Base-by-base conservation (phyloP, 1,139 yeast genomes). In the Arxiozyma telluris region DNA sequence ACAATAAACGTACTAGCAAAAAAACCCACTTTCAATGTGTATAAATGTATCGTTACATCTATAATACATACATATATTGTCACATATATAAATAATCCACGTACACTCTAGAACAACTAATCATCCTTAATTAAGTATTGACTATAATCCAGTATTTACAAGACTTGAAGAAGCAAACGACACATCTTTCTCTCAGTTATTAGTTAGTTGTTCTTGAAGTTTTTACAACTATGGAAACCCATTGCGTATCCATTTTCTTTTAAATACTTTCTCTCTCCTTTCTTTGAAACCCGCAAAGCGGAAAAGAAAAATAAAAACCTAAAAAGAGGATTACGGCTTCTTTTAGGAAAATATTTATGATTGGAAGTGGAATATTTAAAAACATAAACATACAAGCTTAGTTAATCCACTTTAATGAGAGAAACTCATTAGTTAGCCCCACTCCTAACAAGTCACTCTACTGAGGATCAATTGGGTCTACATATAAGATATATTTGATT, bases 1-100 rank as follows among this genome's bases (percentile, higher is more conserved):
- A 47, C 65, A 63, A 50, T 64, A 56, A 49, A 21, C 25, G 27
- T 38, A 48, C n/a, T 4, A 25, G 18, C 20, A 18, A 45, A 20
- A 4, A 15, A 18, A 11, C 41, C 20, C 39, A 44, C 17, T 27
- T 22, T 43, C n/a, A 15, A 15, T 25, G 17, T 7, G 23, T 25
- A 25, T 4, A 17, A 7, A 44, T 22, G 17, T 23, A 34, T 34
- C n/a, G 39, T 15, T 15, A 34, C 39, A 34, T 12, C n/a, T 34
- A 34, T 12, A 34, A 3, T 34, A 34, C 6, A 34, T 34, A 15
- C n/a, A 34, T 34, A 34, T 34, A 15, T 27, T 7, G 30, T 2
- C 11, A 27, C 11, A 34, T 15, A 34, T 34, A 34, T 34, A 34
- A 34, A 34, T 34, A 15, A 34, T 12, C n/a, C 17, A 34, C 4